Evolutionary conservation across 1,284 basidiomycete species (phyloP), one percentile per base, ranked within the genome.

Genomic region (Porodaedalea pini): DNA sequence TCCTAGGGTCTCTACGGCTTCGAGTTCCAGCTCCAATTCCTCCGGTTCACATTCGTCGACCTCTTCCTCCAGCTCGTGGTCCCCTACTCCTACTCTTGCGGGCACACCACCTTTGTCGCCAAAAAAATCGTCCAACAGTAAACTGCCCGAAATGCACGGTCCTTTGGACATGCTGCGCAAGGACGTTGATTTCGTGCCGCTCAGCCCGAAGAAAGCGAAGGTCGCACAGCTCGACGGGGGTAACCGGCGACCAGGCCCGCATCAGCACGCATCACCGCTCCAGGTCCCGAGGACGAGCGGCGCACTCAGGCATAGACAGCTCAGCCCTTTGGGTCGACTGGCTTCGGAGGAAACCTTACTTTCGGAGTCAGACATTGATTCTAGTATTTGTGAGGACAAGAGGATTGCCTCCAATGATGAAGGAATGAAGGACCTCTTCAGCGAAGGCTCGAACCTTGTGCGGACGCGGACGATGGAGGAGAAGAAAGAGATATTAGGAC

Each of bases 401-500:
- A 41, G 36, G 29, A 2, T 29, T 8, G 23, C 15, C 10, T 29
- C 36, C 19, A 36, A 17, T 21, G 40, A 48, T 27, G 32, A 27
- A 2, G 31, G 23, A 15, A 27, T 17, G 36, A 23, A 39, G 36
- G 19, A 17, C 11, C 21, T n/a, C 31, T 36, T 40, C 2, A 6
- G 4, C 11, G 34, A 8, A 19, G 37, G 37, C 32, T 21, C 47
- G 19, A 21, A 43, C 21, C 21, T 32, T 27, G 34, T 43, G 31
- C 54, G 49, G 19, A 48, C 34, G 23, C 48, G 81, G 63, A 88
- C 84, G 23, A 92, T 85, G 32, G 86, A 90, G 58, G 88, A 94
- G 74, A 94, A 94, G 76, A 93, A 90, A 71, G 82, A 85, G 67
- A 70, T 91, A 41, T 68, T 94, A 54, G 86, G 86, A 0, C 83